A percentile compares a stretch with the other conserved stretches of the same genome.
These are phyloP conservation scores for Xylaria sp. DNA, from an alignment of 495 filamentous ascomycete species.

Conservation along the genomic window DNA sequence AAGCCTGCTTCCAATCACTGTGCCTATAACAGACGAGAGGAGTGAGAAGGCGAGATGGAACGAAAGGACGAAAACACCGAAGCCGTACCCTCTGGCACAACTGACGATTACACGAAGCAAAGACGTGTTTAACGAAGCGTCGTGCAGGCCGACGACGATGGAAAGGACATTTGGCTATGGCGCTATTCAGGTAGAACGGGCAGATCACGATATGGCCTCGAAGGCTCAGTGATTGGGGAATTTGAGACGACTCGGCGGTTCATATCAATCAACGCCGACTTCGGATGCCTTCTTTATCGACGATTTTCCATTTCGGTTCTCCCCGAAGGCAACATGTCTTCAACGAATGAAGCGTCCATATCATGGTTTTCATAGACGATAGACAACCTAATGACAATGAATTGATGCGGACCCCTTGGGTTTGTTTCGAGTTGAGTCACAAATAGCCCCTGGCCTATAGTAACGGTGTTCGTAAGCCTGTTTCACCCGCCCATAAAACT, in stretches of 20 bases:
- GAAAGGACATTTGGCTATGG: not conserved
- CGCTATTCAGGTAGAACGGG: not conserved
- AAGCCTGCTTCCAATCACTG: constrained; percentile 19
- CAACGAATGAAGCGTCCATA: not conserved
- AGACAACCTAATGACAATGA: constrained; percentile 9
- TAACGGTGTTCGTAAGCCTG: not conserved
- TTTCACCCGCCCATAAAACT: not conserved
- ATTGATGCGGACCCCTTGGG: not conserved
- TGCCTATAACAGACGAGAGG: constrained; percentile 9
- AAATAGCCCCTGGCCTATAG: not conserved
- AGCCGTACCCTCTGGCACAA: not conserved
- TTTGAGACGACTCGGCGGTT: not conserved
- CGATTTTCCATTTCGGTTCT: not conserved
- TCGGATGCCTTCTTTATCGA: constrained; percentile 1
- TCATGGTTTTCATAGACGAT: constrained; percentile 9
- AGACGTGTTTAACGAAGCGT: not conserved
- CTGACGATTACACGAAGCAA: constrained; percentile 3
- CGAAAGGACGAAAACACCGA: not conserved
- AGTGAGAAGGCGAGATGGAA: not conserved
- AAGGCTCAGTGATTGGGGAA: not conserved
- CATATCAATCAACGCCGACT: not conserved
- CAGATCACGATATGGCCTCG: not conserved
- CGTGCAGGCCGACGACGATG: constrained; percentile 5
- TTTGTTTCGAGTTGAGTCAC: not conserved
- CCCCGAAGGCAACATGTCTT: not conserved